These are phyloP conservation scores for Mentha longifolia DNA, from an alignment of 257 asterid species.

Conservation along the genomic window DNA sequence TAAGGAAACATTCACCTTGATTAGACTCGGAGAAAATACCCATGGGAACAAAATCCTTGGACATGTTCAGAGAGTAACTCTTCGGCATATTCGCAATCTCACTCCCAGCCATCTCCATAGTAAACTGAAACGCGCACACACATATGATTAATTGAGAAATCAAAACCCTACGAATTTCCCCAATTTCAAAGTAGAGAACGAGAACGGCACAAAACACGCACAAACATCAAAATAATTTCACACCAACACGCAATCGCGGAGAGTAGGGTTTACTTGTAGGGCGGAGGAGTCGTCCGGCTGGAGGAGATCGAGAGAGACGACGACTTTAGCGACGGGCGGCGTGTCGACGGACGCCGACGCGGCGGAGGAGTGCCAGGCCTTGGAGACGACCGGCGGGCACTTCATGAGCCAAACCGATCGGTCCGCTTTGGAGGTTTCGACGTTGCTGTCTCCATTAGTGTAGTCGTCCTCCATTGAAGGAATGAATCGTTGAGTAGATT, in stretches of 20 bases:
- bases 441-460: conserved; percentile 35
- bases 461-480: conserved; percentile 67
- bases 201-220: conserved; percentile 2
- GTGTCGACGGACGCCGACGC: conserved; percentile 51
- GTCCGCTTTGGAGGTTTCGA: conserved; percentile 64
- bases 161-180: conserved; percentile 24
- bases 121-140: conserved; percentile 50
- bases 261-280: conserved; percentile 48
- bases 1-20: conserved; percentile 53
- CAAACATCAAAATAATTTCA: neutral
- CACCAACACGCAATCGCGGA: neutral
- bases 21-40: conserved; percentile 69
- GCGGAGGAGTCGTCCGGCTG: conserved; percentile 54
- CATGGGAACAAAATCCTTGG: conserved; percentile 92
- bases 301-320: conserved; percentile 83
- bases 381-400: conserved; percentile 85
- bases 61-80: conserved; percentile 82
- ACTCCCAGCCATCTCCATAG: conserved; percentile 87
- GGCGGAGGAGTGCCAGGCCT: conserved; percentile 79
- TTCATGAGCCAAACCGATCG: conserved; percentile 90
- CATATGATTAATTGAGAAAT: neutral
- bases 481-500: neutral
- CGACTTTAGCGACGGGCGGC: conserved; percentile 72
- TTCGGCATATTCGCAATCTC: conserved; percentile 67
- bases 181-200: conserved; percentile 16